Base-by-base conservation (phyloP, 1,139 yeast genomes). In the Saccharomyces hybrid region DNA sequence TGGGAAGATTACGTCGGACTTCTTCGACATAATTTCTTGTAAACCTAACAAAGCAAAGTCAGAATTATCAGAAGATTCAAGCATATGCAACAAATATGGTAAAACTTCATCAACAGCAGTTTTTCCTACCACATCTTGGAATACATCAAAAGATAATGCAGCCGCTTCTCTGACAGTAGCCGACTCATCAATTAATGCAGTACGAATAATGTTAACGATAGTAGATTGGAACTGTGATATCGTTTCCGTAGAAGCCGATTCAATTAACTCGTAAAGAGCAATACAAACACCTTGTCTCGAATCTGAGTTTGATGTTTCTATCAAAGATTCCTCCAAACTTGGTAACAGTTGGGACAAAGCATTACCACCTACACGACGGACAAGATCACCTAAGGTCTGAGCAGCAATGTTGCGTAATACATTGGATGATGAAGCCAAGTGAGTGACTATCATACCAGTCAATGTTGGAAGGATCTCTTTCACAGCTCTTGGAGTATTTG, bases 241-340 rank as follows among this genome's bases (percentile, higher is more conserved):
- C 7, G 83, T 82, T 20, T 83, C 88, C 4, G 75, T 72, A 16
- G 82, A 78, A 3, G 96, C 82, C 0, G 96, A 87, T 61, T 81
- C 83, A 59, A 91, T 83, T 61, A 95, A 82, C 69, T 91, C 98
- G 50, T 84, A 81, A 56, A 91, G 76, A 6, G 99, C 99, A 70
- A 91, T 83, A 77, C 99, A 93, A 55, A 93, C 89, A 76, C 99
- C 99, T 74, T 91, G 96, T 69, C 88, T 88, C 51, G 96, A 87
- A 67, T 85, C 95, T 27, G 87, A 76, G 63, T 87, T 95, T 50
- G 77, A 71, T 28, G 86, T 73, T 28, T 75, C 71, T 50, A 76
- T 72, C 62, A 88, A 74, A 6, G 91, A 81, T 49, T 79, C 81
- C 62, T 88, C 86, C 65, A 93, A 77, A 6, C 96, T 87, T 48